phyloP scores from a whole-genome alignment of 805 yeast species.

The Ogataea naganishii region DNA sequence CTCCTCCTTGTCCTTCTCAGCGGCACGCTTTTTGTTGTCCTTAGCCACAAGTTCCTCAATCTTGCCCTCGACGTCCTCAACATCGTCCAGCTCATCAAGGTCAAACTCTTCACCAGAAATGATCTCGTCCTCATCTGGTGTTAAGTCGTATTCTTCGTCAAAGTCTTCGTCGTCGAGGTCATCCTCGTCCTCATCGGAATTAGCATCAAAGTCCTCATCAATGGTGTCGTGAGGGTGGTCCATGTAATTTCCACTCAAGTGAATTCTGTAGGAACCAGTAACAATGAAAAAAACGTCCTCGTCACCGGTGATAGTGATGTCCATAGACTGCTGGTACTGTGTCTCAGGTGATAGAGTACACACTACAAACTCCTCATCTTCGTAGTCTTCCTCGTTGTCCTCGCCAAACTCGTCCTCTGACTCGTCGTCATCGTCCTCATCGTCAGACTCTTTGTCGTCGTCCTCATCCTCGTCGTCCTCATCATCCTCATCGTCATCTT shows the following conservation, averaged over 20 bases:
- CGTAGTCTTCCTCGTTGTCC: conserved; percentile 60
- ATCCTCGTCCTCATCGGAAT: conserved; percentile 37
- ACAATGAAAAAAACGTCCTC: conserved; percentile 93
- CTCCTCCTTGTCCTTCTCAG: conserved; percentile 17
- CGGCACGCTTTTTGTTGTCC: conserved; percentile 32
- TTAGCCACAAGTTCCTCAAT: conserved; percentile 67
- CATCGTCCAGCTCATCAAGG: conserved; percentile 57
- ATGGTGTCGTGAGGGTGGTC: conserved; percentile 88
- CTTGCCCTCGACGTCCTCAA: conserved; percentile 61
- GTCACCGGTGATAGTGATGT: conserved; percentile 82
- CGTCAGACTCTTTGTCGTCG: conserved; percentile 29
- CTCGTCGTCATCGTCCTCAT: conserved; percentile 42
- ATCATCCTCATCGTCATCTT: conserved; percentile 22
- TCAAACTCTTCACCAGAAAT: conserved; percentile 41
- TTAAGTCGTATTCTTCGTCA: conserved; percentile 59
- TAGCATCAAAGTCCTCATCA: conserved; percentile 41
- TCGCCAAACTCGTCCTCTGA: conserved; percentile 49
- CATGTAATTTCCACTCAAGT: conserved; percentile 89
- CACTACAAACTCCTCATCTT: conserved; percentile 73
- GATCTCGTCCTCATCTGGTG: conserved; percentile 72
- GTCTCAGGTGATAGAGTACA: conserved; percentile 85
- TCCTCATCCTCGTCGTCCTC: conserved; percentile 21
- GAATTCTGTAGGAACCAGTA: conserved; percentile 91
- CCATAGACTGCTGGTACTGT: conserved; percentile 84
- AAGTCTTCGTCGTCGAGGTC: conserved; percentile 40